phyloP scores from a whole-genome alignment of 2,329 filamentous ascomycete genomes.

The Pseudogymnoascus sp. region DNA sequence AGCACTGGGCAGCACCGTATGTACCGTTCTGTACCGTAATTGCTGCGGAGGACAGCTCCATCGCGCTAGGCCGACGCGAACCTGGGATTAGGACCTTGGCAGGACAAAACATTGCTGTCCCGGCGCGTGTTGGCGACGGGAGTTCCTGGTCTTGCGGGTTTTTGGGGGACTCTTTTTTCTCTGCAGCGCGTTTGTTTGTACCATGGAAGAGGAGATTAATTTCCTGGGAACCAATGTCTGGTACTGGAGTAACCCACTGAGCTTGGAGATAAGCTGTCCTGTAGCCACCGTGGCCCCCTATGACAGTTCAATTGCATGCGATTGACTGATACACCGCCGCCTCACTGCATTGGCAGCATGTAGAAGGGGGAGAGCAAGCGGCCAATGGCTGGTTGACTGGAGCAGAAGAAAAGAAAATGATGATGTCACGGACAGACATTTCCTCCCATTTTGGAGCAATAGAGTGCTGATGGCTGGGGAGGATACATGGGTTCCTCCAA shows the following conservation, averaged over 20 bases:
- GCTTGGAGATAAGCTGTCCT: neutral
- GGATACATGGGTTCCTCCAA: neutral
- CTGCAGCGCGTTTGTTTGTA: neutral
- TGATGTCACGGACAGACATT: neutral
- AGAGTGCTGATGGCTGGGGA: neutral
- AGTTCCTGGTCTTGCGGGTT: neutral
- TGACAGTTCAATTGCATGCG: neutral
- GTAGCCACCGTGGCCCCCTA: neutral
- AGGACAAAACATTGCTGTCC: neutral
- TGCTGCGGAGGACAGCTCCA: neutral
- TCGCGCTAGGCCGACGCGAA: neutral
- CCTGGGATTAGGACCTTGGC: neutral
- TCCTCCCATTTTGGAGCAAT: neutral
- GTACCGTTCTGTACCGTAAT: neutral
- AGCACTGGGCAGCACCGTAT: neutral
- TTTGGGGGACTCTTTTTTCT: neutral
- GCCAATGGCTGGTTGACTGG: neutral
- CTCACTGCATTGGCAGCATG: neutral
- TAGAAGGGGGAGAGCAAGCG: neutral
- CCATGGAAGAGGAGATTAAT: neutral
- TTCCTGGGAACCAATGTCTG: neutral
- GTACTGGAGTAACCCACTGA: neutral
- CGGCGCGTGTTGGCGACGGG: conserved; percentile 4
- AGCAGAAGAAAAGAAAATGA: neutral
- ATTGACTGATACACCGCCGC: neutral